A percentile compares a stretch with the other conserved stretches of the same genome.
Conservation (phyloP, 768 basidiomycete species). For the Botryobasidium botryosum region DNA sequence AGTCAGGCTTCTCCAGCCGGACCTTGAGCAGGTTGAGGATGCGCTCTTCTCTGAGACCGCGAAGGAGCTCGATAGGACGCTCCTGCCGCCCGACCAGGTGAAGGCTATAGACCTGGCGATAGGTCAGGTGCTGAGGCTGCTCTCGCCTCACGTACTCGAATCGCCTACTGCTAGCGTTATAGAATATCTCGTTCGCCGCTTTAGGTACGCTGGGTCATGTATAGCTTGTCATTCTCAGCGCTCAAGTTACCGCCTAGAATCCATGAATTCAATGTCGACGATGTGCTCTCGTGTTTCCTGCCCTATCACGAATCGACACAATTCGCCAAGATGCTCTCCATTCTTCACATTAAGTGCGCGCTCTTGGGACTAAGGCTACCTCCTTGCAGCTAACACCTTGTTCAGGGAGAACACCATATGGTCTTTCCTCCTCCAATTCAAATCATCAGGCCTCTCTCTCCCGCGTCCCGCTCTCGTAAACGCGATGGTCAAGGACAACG, state of each 20-base stretch:
- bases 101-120: conserved; percentile 45
- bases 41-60: conserved; percentile 66
- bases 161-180: conserved; percentile 65
- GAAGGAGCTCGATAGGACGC: conserved; percentile 59
- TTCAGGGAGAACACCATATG: conserved; percentile 29
- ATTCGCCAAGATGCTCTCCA: conserved; percentile 83
- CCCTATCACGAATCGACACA: conserved; percentile 93
- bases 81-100: conserved; percentile 45
- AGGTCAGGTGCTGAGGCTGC: conserved; percentile 40
- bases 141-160: conserved; percentile 73
- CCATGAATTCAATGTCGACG: conserved; percentile 80
- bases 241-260: conserved; percentile 34
- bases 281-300: conserved; percentile 62
- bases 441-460: conserved; percentile 60
- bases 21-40: conserved; percentile 44
- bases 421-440: conserved; percentile 56
- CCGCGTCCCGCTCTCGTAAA: conserved; percentile 54
- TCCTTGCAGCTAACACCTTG: background rate
- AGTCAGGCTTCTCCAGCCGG: conserved; percentile 42
- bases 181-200: conserved; percentile 89
- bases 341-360: conserved; percentile 57
- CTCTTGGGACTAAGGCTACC: conserved; percentile 2
- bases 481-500: conserved; percentile 54
- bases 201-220: conserved; percentile 41
- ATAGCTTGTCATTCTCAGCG: background rate